Evolutionary conservation across 2,329 filamentous ascomycete genomes (phyloP), one percentile per base, ranked within the genome.

Genomic region (Stachybotrys chartarum): DNA sequence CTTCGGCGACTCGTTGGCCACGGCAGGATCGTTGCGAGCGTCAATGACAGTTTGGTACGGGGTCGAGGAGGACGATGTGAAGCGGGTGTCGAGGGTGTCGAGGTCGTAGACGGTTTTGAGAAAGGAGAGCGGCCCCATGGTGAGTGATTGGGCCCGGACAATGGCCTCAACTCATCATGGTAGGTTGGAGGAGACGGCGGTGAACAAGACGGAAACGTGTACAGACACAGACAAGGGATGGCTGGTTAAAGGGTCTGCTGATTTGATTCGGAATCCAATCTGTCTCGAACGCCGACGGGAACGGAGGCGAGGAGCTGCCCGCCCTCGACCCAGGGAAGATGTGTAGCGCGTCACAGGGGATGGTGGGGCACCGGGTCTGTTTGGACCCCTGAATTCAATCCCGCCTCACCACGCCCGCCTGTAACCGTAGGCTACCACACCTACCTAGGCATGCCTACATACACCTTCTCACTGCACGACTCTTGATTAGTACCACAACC

Each of bases 11-110:
- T 68, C 61, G 56, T 68, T 68, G 63, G 64, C 54, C 56, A 70
- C 64, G 56, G 63, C 62, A 31, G 74, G 65, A 59, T 81, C 75
- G 58, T 68, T 59, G 47, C 79, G 75, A 58, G 77, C 71, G 64
- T 85, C 80, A 57, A 81, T 70, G 55, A 81, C 75, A 45, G 78
- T 72, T 65, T 80, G 79, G 70, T 87, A 86, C 42, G 91, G 83
- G 24, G 84, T 84, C 30, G 79, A 82, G 35, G 91, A 84, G 11
- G 90, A 80, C 53, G 80, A 86, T 31, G 86, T 86, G 70, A 96
- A 81, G 60, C 78, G 76, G 56, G 78, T 81, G 69, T 81, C 78
- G 67, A 86, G 75, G 16, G 82, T 85, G 62, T 86, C 81, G 57
- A 85, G 78, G 59, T 81, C 79, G 74, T 88, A 90, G 65, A 88